Evolutionary conservation across 805 yeast species (phyloP).

Genomic region (Yarrowia alimentaria): DNA sequence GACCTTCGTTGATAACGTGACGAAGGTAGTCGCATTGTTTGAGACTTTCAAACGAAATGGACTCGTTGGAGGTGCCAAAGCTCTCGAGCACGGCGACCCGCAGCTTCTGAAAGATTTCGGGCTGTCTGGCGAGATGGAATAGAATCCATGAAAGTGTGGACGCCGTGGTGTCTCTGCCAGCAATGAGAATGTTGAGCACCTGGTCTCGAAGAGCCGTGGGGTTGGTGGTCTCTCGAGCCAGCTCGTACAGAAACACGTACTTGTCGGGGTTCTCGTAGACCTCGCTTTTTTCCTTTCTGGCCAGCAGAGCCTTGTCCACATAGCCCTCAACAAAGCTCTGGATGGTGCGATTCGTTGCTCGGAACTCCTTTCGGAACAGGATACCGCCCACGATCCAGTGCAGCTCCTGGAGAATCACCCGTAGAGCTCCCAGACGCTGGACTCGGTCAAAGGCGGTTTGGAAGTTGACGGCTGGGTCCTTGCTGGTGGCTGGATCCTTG

Average conservation of each 20-base stretch:
- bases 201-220: constrained; percentile 50
- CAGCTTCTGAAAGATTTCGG: constrained; percentile 38
- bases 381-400: constrained; percentile 29
- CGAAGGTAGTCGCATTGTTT: constrained; percentile 50
- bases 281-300: constrained; percentile 29
- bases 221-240: constrained; percentile 50
- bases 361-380: constrained; percentile 39
- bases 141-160: constrained; percentile 47
- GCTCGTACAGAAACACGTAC: constrained; percentile 50
- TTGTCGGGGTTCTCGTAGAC: constrained; percentile 37
- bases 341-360: constrained; percentile 30
- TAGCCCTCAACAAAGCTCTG: constrained; percentile 44
- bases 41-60: constrained; percentile 46
- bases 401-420: constrained; percentile 32
- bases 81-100: constrained; percentile 43
- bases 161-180: constrained; percentile 59
- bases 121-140: constrained; percentile 47
- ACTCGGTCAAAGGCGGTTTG: constrained; percentile 32
- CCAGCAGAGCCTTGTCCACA: constrained; percentile 43
- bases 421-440: constrained; percentile 29
- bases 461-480: too few species aligned
- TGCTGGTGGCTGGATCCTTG: constrained; percentile 25
- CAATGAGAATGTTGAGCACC: constrained; percentile 50
- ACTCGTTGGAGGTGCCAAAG: constrained; percentile 37
- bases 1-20: constrained; percentile 48